Evolutionary conservation across 2,329 filamentous ascomycete genomes (phyloP).

Genomic region (Hymenoscyphus scutula): DNA sequence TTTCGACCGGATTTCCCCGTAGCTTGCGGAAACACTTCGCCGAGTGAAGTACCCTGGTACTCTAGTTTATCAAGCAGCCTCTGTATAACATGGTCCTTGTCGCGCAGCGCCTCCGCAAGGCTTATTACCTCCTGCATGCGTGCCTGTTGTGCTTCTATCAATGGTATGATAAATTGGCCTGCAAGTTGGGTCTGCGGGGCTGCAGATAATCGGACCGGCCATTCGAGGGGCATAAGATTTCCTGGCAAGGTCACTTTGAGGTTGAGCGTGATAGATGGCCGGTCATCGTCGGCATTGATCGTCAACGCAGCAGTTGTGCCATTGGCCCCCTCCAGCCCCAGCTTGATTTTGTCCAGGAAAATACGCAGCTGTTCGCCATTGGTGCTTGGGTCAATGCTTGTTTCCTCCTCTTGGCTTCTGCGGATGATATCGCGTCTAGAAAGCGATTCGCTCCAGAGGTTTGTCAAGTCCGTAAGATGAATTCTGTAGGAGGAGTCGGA

Average conservation of each 20-base stretch:
- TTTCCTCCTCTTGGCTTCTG: constrained; percentile 60
- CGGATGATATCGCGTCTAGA: constrained; percentile 59
- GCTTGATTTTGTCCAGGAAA: constrained; percentile 61
- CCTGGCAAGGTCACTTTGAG: constrained; percentile 59
- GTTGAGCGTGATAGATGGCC: constrained; percentile 40
- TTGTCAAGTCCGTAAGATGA: constrained; percentile 67
- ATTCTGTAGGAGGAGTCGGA: constrained; percentile 56
- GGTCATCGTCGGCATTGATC: constrained; percentile 42
- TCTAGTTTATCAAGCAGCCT: constrained; percentile 54
- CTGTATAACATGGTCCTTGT: constrained; percentile 55
- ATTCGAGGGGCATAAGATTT: constrained; percentile 61
- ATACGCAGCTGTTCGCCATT: constrained; percentile 68
- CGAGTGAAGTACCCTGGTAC: constrained; percentile 48
- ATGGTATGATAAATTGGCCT: constrained; percentile 46
- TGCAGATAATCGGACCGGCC: constrained; percentile 58
- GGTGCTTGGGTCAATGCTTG: constrained; percentile 68
- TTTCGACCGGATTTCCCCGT: constrained; percentile 38
- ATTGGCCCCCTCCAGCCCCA: constrained; percentile 47
- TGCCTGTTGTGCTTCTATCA: constrained; percentile 45
- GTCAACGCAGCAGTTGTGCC: constrained; percentile 44
- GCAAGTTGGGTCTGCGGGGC: constrained; percentile 40
- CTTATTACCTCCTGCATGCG: constrained; percentile 43
- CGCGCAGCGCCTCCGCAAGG: constrained; percentile 45
- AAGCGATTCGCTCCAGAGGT: constrained; percentile 69
- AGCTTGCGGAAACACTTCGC: constrained; percentile 48